A percentile compares a stretch with the other conserved stretches of the same genome.
Evolutionary conservation across 768 basidiomycete species (phyloP).

Genomic region (Lactarius vividus): DNA sequence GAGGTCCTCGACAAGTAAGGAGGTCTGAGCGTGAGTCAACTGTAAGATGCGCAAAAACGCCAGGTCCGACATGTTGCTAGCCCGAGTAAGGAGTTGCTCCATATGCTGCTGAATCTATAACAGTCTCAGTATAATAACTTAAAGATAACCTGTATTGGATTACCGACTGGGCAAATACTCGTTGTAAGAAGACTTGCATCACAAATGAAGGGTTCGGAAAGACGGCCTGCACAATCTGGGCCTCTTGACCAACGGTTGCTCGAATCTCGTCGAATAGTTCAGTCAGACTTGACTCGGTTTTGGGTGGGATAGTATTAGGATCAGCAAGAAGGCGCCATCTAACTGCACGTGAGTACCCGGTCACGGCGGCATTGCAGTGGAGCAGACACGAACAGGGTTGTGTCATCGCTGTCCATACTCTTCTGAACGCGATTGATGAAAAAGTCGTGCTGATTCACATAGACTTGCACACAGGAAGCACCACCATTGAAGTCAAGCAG

Average conservation of each 20-base stretch:
- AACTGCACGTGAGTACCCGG: background rate
- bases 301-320: slow-evolving; percentile 74
- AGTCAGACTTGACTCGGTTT: slow-evolving; percentile 71
- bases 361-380: background rate
- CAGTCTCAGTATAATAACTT: slow-evolving; percentile 3
- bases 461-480: slow-evolving; percentile 93
- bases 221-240: slow-evolving; percentile 97
- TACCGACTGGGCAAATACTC: slow-evolving; percentile 97
- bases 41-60: slow-evolving; percentile 90
- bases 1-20: slow-evolving; percentile 82
- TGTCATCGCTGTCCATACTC: slow-evolving; percentile 51
- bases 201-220: slow-evolving; percentile 96
- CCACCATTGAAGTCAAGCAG: slow-evolving; percentile 98
- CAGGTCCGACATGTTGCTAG: slow-evolving; percentile 74
- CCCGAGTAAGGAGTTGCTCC: slow-evolving; percentile 80
- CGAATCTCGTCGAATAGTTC: slow-evolving; percentile 87
- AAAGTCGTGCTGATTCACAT: slow-evolving; percentile 99
- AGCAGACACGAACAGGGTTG: slow-evolving; percentile 45
- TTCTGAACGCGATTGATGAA: slow-evolving; percentile 92
- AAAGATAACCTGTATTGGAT: slow-evolving; percentile 33
- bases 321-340: slow-evolving; percentile 85
- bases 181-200: slow-evolving; percentile 96
- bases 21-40: slow-evolving; percentile 77
- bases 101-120: slow-evolving; percentile 93
- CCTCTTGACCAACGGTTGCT: slow-evolving; percentile 89